phyloP scores from a whole-genome alignment of 352 stramenopile species.

The Pythium apleroticum region DNA sequence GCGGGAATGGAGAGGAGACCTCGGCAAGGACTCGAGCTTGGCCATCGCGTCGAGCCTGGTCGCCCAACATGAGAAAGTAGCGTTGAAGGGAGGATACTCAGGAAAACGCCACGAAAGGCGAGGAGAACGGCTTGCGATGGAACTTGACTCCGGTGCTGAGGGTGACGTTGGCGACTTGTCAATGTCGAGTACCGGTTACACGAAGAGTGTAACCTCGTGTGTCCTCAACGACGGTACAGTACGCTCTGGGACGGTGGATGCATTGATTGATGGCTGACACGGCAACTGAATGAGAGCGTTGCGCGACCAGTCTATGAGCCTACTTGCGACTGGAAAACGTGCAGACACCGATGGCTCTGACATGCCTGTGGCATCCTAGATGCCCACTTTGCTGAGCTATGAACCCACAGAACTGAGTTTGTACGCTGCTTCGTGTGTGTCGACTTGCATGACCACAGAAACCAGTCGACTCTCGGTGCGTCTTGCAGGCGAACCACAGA shows the following conservation, averaged over 20 bases:
- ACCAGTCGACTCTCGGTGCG: too few relatives aligned
- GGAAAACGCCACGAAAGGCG: neutral
- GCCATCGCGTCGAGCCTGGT: neutral
- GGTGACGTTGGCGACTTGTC: neutral
- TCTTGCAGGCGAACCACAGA: too few relatives aligned
- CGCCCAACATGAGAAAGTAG: neutral
- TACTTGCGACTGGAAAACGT: neutral
- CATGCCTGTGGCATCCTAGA: too few relatives aligned
- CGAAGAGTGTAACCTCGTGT: neutral
- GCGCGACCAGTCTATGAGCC: neutral
- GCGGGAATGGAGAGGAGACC: neutral
- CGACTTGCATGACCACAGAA: too few relatives aligned
- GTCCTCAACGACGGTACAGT: too few relatives aligned
- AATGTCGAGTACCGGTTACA: neutral
- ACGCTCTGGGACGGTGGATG: neutral
- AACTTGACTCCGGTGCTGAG: neutral
- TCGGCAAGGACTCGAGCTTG: neutral
- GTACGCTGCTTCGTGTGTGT: too few relatives aligned
- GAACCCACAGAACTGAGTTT: too few relatives aligned
- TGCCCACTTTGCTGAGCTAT: too few relatives aligned
- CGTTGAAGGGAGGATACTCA: neutral
- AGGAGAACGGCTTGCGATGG: neutral
- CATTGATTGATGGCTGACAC: too few relatives aligned
- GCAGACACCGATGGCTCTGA: too few relatives aligned
- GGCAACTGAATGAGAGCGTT: too few relatives aligned